Evolutionary conservation across 1,284 basidiomycete genomes (phyloP), one percentile per base, ranked within the genome.

Genomic region (Rhodotorula mucilaginosa): DNA sequence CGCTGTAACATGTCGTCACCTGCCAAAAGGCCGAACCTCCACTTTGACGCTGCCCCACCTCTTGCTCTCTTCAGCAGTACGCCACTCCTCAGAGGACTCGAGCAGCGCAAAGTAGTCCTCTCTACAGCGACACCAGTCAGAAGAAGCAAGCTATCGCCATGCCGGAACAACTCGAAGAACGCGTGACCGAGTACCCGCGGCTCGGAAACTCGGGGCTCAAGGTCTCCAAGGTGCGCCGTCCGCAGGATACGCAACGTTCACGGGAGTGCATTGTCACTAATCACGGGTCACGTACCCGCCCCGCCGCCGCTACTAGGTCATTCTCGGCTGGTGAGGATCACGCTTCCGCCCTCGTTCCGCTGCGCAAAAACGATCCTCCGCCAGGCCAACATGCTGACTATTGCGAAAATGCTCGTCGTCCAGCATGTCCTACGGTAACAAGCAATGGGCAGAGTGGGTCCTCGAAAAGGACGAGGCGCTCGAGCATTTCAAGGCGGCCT

Each of bases 401-500:
- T 34, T 34, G 34, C 34, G n/a, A 5, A 34, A 34, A 34, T 34
- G 8, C 34, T 6, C 34, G 34, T 1, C 21, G 8, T 84, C 85
- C 5, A 83, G 81, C 67, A 85, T 86, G 84, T 78, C 79, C 47
- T 86, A 85, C 74, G 86, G 85, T 7, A 76, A 74, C 51, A 39
- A 34, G 39, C 48, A 21, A 8, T 60, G 57, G 54, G 65, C 64
- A 15, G 68, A 70, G 51, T 88, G 87, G 88, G 84, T 88, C 8
- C 80, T 88, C 23, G 82, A 82, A 3, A 86, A 87, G 52, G 86
- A 88, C 70, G 85, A 85, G 10, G 81, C 85, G 23, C 82, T 83
- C n/a, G 78, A 86, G 70, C 86, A 88, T 70, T 86, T 89, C 78
- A 86, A 86, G 78, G 79, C 80, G 52, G 87, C 86, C 26, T 81